Evolutionary conservation across 257 asterid species (phyloP).

Genomic region (Solanum appendiculatum): DNA sequence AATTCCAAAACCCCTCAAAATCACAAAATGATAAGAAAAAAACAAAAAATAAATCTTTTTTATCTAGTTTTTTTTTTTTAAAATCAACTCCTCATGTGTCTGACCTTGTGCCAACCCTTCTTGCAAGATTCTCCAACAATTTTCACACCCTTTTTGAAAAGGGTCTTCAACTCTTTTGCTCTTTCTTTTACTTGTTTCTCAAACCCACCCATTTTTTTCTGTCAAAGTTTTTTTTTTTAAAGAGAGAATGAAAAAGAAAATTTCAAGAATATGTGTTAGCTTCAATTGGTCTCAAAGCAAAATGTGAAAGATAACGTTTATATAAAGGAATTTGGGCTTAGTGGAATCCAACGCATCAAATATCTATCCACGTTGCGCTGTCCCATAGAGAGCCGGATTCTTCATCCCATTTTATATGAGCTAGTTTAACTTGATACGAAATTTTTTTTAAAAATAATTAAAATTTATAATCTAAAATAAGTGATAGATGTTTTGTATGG

Average conservation of each 20-base stretch:
- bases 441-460: too few species aligned
- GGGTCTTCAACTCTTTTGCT: conserved; percentile 18
- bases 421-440: too few species aligned
- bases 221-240: neutral
- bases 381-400: neutral
- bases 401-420: too few species aligned
- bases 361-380: neutral
- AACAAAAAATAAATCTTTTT: neutral
- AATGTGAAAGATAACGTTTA: neutral
- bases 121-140: conserved; percentile 39
- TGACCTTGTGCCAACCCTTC: conserved; percentile 68
- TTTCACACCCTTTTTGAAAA: conserved; percentile 47
- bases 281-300: neutral
- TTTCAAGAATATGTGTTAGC: neutral
- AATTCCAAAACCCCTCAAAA: neutral
- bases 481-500: too few species aligned
- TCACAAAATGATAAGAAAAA: neutral
- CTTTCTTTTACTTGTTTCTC: conserved; percentile 47
- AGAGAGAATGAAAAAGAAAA: neutral
- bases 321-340: neutral
- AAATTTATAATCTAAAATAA: too few species aligned
- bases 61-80: neutral
- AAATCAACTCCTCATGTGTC: conserved; percentile 12
- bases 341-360: neutral
- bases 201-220: conserved; percentile 30